Evolutionary conservation across 1,139 yeast genomes (phyloP).

Genomic region (Blastobotrys buckinghamii): DNA sequence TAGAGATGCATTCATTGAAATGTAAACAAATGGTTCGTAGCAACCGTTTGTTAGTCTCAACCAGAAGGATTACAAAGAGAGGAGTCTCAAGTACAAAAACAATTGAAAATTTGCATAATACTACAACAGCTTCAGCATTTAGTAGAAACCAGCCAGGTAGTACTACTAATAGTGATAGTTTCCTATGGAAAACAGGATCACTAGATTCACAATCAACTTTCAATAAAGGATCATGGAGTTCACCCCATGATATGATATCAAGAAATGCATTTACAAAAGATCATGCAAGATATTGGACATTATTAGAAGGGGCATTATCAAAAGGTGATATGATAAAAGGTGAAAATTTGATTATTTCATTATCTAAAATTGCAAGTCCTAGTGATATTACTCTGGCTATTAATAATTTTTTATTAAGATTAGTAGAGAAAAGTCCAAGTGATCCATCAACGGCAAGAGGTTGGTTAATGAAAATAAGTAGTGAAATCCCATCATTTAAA

Average conservation of each 20-base stretch:
- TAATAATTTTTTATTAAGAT: slow-evolving; percentile 44
- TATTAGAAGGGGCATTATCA: slow-evolving; percentile 73
- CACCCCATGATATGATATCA: slow-evolving; percentile 31
- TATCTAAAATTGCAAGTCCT: slow-evolving; percentile 41
- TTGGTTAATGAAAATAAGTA: slow-evolving; percentile 27
- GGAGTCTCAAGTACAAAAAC: not conserved
- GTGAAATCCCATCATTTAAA: slow-evolving; percentile 24
- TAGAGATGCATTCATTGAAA: not conserved
- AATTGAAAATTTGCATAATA: not conserved
- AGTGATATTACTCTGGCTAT: slow-evolving; percentile 39
- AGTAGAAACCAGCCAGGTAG: not conserved
- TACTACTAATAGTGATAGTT: not conserved
- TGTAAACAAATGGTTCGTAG: not conserved
- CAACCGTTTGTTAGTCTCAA: not conserved
- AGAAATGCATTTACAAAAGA: slow-evolving; percentile 38
- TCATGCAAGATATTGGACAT: slow-evolving; percentile 62
- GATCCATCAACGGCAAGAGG: slow-evolving; percentile 26
- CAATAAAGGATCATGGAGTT: slow-evolving; percentile 27
- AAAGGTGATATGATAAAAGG: slow-evolving; percentile 70
- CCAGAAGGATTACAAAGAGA: not conserved
- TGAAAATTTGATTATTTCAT: slow-evolving; percentile 54
- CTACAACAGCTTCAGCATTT: not conserved
- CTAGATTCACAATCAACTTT: not conserved
- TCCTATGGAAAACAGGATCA: not conserved
- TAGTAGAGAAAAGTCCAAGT: slow-evolving; percentile 37